Percentiles rank a stretch among this genome's conserved stretches.
phyloP scores from a whole-genome alignment of 257 asterid genomes.

The Nicotiana undulata region DNA sequence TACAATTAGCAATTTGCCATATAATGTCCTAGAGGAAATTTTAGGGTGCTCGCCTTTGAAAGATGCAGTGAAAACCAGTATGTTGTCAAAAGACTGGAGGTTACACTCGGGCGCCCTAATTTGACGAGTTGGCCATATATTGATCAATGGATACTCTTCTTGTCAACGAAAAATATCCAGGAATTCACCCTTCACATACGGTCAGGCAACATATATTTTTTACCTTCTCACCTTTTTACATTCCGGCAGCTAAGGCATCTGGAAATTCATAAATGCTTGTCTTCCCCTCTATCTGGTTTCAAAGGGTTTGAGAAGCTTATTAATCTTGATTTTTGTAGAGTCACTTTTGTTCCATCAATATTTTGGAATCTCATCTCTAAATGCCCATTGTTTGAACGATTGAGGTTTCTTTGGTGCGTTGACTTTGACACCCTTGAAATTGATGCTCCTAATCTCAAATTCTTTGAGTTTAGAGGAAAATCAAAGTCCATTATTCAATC shows the following conservation, averaged over 20 bases:
- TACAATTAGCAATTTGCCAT: neutral
- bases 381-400: slow-evolving; percentile 39
- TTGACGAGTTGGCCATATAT: neutral
- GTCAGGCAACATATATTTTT: neutral
- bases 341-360: slow-evolving; percentile 18
- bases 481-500: slow-evolving; percentile 24
- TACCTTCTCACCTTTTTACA: slow-evolving; percentile 4
- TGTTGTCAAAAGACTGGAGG: slow-evolving; percentile 6
- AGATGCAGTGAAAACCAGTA: slow-evolving; percentile 6
- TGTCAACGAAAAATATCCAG: neutral
- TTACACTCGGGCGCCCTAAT: neutral
- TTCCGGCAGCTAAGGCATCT: slow-evolving; percentile 10
- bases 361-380: slow-evolving; percentile 29
- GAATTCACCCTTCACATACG: slow-evolving; percentile 1
- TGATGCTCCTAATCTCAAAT: slow-evolving; percentile 33
- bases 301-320: slow-evolving; percentile 41
- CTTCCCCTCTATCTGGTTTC: slow-evolving; percentile 29
- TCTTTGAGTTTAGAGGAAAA: slow-evolving; percentile 40
- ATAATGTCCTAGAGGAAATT: neutral
- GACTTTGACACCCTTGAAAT: slow-evolving; percentile 37
- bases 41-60: neutral
- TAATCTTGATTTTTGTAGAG: slow-evolving; percentile 37
- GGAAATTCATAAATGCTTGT: slow-evolving; percentile 38
- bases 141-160: slow-evolving; percentile 1
- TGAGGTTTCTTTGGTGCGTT: slow-evolving; percentile 39